Evolutionary conservation across 768 basidiomycete genomes (phyloP).

Genomic region (Hericium coralloides): DNA sequence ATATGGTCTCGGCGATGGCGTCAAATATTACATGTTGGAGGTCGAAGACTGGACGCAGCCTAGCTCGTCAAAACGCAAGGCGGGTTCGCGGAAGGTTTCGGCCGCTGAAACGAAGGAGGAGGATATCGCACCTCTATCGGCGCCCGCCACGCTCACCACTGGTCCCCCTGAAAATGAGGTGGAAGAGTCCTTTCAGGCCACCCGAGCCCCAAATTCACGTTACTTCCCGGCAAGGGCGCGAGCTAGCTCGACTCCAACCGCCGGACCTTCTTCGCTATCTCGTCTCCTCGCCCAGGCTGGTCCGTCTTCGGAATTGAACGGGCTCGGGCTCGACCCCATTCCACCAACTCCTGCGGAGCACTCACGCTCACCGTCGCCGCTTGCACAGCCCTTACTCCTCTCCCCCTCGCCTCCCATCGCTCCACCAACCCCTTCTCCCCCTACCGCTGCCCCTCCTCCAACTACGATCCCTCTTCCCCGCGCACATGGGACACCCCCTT

Average conservation of each 20-base stretch:
- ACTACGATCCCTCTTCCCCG: background rate
- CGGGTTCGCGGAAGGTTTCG: constrained; percentile 41
- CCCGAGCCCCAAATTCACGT: constrained; percentile 58
- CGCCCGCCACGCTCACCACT: constrained; percentile 23
- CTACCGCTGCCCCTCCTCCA: background rate
- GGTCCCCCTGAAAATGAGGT: constrained; percentile 50
- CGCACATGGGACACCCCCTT: constrained; percentile 1
- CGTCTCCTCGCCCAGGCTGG: constrained; percentile 69
- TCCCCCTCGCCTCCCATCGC: background rate
- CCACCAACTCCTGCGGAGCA: constrained; percentile 9
- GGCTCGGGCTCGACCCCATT: constrained; percentile 14
- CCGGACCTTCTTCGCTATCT: constrained; percentile 73
- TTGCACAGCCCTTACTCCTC: background rate
- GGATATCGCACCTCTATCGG: constrained; percentile 42
- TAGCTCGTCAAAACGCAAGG: constrained; percentile 49
- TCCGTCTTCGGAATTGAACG: constrained; percentile 26
- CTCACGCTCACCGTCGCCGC: constrained; percentile 24
- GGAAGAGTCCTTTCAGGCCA: constrained; percentile 60
- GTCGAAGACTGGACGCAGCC: constrained; percentile 91
- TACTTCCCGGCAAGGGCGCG: constrained; percentile 57
- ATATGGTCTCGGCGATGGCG: constrained; percentile 80
- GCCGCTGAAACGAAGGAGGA: constrained; percentile 27
- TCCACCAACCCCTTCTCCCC: background rate
- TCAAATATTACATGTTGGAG: constrained; percentile 90
- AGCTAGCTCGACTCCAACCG: constrained; percentile 57